Percentiles rank a stretch among this genome's conserved stretches.
These are phyloP conservation scores for Rhodotorula taiwanensis DNA, from an alignment of 768 basidiomycete species.

Conservation along the genomic window DNA sequence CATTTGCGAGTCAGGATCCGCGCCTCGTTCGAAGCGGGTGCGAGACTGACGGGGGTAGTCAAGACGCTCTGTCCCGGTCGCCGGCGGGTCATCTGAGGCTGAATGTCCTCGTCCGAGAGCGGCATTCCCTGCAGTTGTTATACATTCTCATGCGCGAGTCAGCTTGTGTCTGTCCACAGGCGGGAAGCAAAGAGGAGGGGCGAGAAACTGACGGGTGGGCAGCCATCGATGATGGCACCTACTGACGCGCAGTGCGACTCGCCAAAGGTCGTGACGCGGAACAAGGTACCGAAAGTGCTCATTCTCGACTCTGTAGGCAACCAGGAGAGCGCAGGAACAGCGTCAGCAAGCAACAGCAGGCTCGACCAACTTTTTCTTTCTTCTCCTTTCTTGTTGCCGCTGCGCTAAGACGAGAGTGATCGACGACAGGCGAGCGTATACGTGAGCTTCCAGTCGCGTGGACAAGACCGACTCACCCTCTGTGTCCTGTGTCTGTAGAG, in stretches of 20 bases:
- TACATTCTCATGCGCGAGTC: neutral
- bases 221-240: slow-evolving; percentile 94
- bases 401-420: too few relatives aligned
- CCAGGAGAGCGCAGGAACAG: too few relatives aligned
- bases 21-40: neutral
- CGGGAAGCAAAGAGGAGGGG: neutral
- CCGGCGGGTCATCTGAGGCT: slow-evolving; percentile 80
- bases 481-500: too few relatives aligned
- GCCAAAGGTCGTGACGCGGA: slow-evolving; percentile 93
- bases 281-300: slow-evolving; percentile 88
- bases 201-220: slow-evolving; percentile 67
- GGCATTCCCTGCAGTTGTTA: slow-evolving; percentile 67
- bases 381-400: too few relatives aligned
- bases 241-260: slow-evolving; percentile 97
- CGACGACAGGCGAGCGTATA: too few relatives aligned
- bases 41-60: slow-evolving; percentile 74
- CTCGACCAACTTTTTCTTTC: too few relatives aligned
- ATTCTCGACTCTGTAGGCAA: slow-evolving; percentile 48
- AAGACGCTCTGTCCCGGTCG: slow-evolving; percentile 93
- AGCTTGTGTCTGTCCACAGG: too few relatives aligned
- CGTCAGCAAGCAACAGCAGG: too few relatives aligned
- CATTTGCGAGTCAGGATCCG: neutral
- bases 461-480: too few relatives aligned
- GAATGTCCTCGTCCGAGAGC: slow-evolving; percentile 74
- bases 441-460: too few relatives aligned